Evolutionary conservation across 148 eudicot species (phyloP), one percentile per base, ranked within the genome.

Genomic region (Drosera capensis): DNA sequence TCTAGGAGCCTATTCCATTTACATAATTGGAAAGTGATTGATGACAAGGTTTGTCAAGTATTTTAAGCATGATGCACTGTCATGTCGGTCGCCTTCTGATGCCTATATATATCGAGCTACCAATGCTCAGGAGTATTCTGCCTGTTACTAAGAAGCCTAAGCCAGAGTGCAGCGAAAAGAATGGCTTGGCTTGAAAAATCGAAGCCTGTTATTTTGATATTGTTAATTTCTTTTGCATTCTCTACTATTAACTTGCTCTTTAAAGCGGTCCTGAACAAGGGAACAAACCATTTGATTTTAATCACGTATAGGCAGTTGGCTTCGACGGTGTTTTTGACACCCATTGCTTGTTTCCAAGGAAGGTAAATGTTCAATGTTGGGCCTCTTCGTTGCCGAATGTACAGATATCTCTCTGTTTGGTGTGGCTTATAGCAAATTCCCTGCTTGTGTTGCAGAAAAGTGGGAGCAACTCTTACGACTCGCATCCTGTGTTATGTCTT

Each of bases 261-360:
- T 43, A 70, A 70, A 45, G 59, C 47, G 44, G 57, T 66, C 16
- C 20, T 66, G 14, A 46, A 19, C 13, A 42, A 49, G 28, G 75
- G 75, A 47, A 40, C 52, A 43, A 55, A 65, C 40, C 75, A 52
- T 53, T 52, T 65, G 64, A 68, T 70, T 14, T 47, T 70, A 59
- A 54, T 70, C 22, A 53, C 75, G 17, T 70, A 65, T 26, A 56
- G 75, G 20, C 75, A 51, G 51, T 28, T 42, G 3, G 43, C 63
- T 50, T 52, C 75, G 20, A 50, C 67, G 3, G n/a, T 70, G 22
- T 65, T 61, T 46, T 50, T 70, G 25, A 56, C 46, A 7, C 75
- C 75, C 20, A 47, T 85, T 48, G 92, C 79, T 38, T 72, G 39
- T 66, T 77, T 65, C 41, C 17, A 20, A 46, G 92, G 78, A 64